phyloP scores from a whole-genome alignment of 2,329 filamentous ascomycete genomes.

The Xylariaceae sp. region DNA sequence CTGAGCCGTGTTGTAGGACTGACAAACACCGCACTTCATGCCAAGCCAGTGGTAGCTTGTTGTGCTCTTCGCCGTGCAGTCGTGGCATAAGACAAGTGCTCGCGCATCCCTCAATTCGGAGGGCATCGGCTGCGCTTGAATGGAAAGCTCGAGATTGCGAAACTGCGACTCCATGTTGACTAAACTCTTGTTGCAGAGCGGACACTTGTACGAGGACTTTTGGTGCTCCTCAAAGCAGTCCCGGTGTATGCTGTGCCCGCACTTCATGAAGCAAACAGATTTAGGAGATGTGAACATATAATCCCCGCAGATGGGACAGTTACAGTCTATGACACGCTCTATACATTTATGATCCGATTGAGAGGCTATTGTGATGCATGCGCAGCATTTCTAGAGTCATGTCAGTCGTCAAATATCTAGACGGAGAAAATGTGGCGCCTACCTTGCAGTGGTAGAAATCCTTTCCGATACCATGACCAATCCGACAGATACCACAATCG shows the following conservation, averaged over 20 bases:
- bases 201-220: constrained; percentile 88
- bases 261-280: constrained; percentile 88
- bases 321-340: constrained; percentile 87
- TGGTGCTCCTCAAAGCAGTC: constrained; percentile 85
- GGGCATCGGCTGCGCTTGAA: constrained; percentile 89
- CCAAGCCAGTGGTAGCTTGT: constrained; percentile 93
- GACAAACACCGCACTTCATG: constrained; percentile 73
- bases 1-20: constrained; percentile 65
- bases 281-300: constrained; percentile 91
- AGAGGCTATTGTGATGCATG: constrained; percentile 87
- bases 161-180: constrained; percentile 97
- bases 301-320: constrained; percentile 94
- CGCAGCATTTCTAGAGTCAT: constrained; percentile 67
- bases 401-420: constrained; percentile 1
- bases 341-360: constrained; percentile 87
- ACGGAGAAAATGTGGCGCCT: constrained; percentile 16
- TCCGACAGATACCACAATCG: constrained; percentile 92
- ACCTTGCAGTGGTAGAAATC: constrained; percentile 99
- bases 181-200: constrained; percentile 93
- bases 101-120: constrained; percentile 71
- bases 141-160: constrained; percentile 81
- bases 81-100: constrained; percentile 86
- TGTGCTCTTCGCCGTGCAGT: constrained; percentile 82
- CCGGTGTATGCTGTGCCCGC: constrained; percentile 92
- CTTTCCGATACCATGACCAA: constrained; percentile 85